Evolutionary conservation across 495 filamentous ascomycete species (phyloP).

Genomic region (Penicillium ochrochloron): DNA sequence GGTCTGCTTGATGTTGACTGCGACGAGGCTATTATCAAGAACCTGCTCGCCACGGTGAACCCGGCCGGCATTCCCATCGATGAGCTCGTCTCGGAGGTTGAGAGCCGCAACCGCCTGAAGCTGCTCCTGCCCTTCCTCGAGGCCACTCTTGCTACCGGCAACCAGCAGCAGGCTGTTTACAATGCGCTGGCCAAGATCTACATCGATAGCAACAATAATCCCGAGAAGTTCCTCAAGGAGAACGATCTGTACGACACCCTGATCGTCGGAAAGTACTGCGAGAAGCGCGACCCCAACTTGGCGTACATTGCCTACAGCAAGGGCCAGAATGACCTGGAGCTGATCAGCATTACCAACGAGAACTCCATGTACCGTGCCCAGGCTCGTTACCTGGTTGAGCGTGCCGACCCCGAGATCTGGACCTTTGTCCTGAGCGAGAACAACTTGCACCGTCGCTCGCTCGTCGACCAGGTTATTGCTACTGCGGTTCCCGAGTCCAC

Average conservation of each 20-base stretch:
- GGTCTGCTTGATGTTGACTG: conserved; percentile 97
- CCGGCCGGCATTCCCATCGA: conserved; percentile 89
- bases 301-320: conserved; percentile 96
- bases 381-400: conserved; percentile 90
- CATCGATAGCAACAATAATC: conserved; percentile 98
- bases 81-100: conserved; percentile 93
- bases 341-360: conserved; percentile 98
- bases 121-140: conserved; percentile 95
- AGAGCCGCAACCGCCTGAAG: conserved; percentile 94
- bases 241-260: conserved; percentile 97
- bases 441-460: conserved; percentile 88
- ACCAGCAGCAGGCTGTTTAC: conserved; percentile 97
- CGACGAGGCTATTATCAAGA: conserved; percentile 94
- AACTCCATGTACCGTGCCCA: conserved; percentile 99
- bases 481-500: conserved; percentile 94
- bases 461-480: conserved; percentile 95
- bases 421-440: conserved; percentile 91
- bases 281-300: conserved; percentile 96
- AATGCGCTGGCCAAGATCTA: conserved; percentile 99
- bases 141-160: conserved; percentile 84
- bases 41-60: conserved; percentile 84
- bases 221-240: conserved; percentile 97
- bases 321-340: conserved; percentile 95
- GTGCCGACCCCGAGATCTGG: conserved; percentile 91
- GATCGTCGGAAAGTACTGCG: conserved; percentile 95